Conservation (phyloP, 345 rosid species). For the Physaria fendleri region DNA sequence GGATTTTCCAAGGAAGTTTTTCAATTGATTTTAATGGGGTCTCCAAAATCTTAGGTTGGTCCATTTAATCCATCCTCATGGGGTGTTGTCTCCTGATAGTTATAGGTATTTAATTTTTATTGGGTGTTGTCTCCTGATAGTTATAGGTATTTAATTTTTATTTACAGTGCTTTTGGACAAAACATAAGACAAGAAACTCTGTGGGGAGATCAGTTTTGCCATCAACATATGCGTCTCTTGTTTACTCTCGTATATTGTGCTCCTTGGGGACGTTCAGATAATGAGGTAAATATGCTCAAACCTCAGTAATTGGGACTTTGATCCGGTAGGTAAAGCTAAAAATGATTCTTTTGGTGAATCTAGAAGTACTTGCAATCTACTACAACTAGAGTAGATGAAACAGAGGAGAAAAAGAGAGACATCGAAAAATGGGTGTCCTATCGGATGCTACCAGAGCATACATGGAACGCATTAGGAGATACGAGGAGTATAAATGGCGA, state of each 20-base stretch:
- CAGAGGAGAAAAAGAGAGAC: constrained; percentile 26
- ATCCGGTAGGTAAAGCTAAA: neutral
- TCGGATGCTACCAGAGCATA: neutral
- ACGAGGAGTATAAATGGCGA: constrained; percentile 14
- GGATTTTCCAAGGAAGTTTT: constrained; percentile 21
- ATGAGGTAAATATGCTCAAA: no score
- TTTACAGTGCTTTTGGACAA: constrained; percentile 45
- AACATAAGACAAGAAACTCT: constrained; percentile 36
- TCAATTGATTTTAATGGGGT: constrained; percentile 32
- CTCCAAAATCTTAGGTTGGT: constrained; percentile 24
- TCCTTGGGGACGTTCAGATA: constrained; percentile 61
- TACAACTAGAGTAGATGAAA: constrained; percentile 21
- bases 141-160: neutral
- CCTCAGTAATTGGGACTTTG: no score
- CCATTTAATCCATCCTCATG: no score
- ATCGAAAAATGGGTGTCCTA: constrained; percentile 28
- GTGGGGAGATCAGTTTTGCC: constrained; percentile 37
- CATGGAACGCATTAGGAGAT: constrained; percentile 20
- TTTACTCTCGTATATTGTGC: constrained; percentile 39
- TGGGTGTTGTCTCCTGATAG: no score
- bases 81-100: no score
- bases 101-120: no score
- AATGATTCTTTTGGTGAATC: neutral
- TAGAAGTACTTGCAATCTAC: constrained; percentile 27
- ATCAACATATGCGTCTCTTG: constrained; percentile 34